phyloP scores from a whole-genome alignment of 345 rosid genomes.

The Cardiospermum halicacabum region DNA sequence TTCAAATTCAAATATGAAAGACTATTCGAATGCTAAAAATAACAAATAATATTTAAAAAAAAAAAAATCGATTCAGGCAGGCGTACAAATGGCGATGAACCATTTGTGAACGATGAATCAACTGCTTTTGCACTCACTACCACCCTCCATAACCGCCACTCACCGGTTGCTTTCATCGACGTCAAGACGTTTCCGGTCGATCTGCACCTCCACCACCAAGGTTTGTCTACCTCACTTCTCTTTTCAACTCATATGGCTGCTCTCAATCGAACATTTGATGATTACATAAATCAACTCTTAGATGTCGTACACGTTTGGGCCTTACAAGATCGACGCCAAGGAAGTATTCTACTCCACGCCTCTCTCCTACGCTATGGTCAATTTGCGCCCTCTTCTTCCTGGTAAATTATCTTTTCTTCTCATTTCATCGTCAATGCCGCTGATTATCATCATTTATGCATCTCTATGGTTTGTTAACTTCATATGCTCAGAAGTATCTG shows the following conservation, averaged over 20 bases:
- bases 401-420: constrained; percentile 28
- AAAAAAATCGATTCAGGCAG: too few species aligned
- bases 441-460: neutral
- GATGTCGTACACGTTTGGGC: constrained; percentile 58
- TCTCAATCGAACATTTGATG: too few species aligned
- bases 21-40: too few species aligned
- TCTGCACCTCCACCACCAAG: constrained; percentile 8
- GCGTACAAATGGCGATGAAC: too few species aligned
- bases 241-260: neutral
- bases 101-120: neutral
- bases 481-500: too few species aligned
- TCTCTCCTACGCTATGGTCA: constrained; percentile 81
- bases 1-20: too few species aligned
- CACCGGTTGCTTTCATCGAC: constrained; percentile 2
- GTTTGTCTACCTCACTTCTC: constrained; percentile 6
- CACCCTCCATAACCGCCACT: neutral
- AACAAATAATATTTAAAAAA: too few species aligned
- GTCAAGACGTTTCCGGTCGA: constrained; percentile 1
- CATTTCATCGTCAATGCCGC: too few species aligned
- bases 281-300: neutral
- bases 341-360: constrained; percentile 74
- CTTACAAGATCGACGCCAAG: constrained; percentile 59
- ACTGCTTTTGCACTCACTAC: neutral
- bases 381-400: constrained; percentile 82
- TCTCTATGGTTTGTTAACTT: neutral